These are phyloP conservation scores for Xylariaceae sp. DNA, from an alignment of 2,329 filamentous ascomycete genomes.

Conservation along the genomic window DNA sequence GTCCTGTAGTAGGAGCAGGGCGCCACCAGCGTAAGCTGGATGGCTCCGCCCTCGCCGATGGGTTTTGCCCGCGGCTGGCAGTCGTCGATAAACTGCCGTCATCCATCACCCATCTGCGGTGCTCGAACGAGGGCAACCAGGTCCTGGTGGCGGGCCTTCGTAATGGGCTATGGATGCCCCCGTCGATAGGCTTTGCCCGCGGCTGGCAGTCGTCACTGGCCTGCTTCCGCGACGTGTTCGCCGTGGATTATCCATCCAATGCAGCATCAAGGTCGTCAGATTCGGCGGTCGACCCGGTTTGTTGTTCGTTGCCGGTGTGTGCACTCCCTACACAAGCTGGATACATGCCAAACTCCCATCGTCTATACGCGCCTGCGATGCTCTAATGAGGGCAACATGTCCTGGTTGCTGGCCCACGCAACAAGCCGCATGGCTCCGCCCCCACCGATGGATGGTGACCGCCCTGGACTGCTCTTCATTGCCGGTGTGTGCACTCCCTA, in stretches of 20 bases:
- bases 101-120: too few species aligned
- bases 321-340: slow-evolving; percentile 19
- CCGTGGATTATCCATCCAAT: slow-evolving; percentile 41
- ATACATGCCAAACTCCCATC: too few species aligned
- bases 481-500: slow-evolving; percentile 38
- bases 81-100: too few species aligned
- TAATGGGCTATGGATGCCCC: too few species aligned
- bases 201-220: background rate
- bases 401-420: too few species aligned
- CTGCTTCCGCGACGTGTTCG: slow-evolving; percentile 38
- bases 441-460: slow-evolving; percentile 37
- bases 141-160: too few species aligned
- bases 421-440: slow-evolving; percentile 30
- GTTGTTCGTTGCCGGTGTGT: slow-evolving; percentile 43
- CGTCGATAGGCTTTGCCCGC: too few species aligned
- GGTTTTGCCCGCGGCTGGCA: background rate
- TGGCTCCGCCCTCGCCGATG: slow-evolving; percentile 27
- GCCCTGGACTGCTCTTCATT: slow-evolving; percentile 41
- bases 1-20: slow-evolving; percentile 35
- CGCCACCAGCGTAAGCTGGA: slow-evolving; percentile 33
- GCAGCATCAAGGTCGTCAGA: slow-evolving; percentile 39
- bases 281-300: slow-evolving; percentile 46
- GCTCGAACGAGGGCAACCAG: too few species aligned
- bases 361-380: too few species aligned
- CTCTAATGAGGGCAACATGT: too few species aligned